Evolutionary conservation across 805 yeast species (phyloP).

Genomic region (Candida taoyuanica): DNA sequence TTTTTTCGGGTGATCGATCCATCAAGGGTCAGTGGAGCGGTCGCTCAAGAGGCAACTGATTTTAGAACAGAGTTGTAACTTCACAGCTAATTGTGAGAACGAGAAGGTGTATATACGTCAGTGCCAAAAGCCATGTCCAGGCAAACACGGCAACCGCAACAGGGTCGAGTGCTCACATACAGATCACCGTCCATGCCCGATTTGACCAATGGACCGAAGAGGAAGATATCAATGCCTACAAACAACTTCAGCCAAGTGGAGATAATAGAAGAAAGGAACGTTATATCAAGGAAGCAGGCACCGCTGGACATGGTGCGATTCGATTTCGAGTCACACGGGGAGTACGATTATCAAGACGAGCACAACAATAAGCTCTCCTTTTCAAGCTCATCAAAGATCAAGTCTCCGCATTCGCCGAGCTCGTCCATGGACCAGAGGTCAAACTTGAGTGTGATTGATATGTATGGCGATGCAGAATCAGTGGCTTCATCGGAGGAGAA

Average conservation of each 20-base stretch:
- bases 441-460: conserved; percentile 33
- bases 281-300: neutral
- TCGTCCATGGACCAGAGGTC: conserved; percentile 22
- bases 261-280: neutral
- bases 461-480: conserved; percentile 30
- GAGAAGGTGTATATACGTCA: no score
- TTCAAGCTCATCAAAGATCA: neutral
- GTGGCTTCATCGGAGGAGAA: conserved; percentile 4
- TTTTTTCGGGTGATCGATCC: no score
- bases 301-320: no score
- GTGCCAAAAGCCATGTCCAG: no score
- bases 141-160: neutral
- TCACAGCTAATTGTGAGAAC: no score
- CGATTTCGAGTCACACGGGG: neutral
- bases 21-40: no score
- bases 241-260: neutral
- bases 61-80: no score
- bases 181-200: conserved; percentile 12
- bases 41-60: no score
- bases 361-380: no score
- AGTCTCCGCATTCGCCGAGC: neutral
- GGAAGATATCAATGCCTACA: neutral
- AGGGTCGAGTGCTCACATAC: conserved; percentile 6
- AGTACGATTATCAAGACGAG: no score
- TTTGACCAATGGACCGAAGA: neutral